Base-by-base conservation (phyloP, 2,329 filamentous ascomycete species). In the Alternaria sp. region DNA sequence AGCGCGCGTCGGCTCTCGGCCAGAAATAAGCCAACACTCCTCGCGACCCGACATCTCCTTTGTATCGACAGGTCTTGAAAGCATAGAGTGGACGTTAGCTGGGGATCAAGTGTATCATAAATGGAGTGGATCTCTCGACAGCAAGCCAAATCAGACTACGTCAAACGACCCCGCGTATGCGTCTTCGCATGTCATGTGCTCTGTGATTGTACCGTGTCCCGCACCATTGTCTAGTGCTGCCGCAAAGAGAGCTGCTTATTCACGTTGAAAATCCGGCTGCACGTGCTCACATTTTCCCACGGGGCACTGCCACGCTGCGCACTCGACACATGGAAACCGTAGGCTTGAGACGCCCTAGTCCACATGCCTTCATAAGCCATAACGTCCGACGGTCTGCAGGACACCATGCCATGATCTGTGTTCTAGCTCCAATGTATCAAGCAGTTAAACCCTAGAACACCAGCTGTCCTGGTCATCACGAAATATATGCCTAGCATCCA, bases 1-100 rank as follows among this genome's bases (percentile, higher is more conserved):
- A 89, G 80, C 83, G 87, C 66, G 86, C 86, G 48, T 69, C 75
- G 57, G 78, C 80, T 54, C 72, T 83, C 24, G 80, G 81, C 62
- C 77, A 81, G 61, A 72, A 72, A 65, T 60, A 60, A 55, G 51
- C 47, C 34, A 46, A 41, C 30, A 26, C 14, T 71, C 47, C 49
- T 57, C 61, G 59, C 64, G 28, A 62, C 59, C 34, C 60, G 60
- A 65, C 41, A 61, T 76, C 61, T 72, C 69, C 54, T 77, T 72
- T 73, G 71, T 74, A 59, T 36, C 36, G 57, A 63, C 59, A 64
- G 54, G 58, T 64, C 61, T 62, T 58, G 57, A 44, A 69, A 64
- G 63, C 60, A 71, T 75, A 67, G 72, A 68, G 44, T 54, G 51
- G 65, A 67, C 63, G 32, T 66, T 57, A 63, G 69, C 63, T 64